Evolutionary conservation across 2,329 filamentous ascomycete species (phyloP).

Genomic region (Penicillium sp.): DNA sequence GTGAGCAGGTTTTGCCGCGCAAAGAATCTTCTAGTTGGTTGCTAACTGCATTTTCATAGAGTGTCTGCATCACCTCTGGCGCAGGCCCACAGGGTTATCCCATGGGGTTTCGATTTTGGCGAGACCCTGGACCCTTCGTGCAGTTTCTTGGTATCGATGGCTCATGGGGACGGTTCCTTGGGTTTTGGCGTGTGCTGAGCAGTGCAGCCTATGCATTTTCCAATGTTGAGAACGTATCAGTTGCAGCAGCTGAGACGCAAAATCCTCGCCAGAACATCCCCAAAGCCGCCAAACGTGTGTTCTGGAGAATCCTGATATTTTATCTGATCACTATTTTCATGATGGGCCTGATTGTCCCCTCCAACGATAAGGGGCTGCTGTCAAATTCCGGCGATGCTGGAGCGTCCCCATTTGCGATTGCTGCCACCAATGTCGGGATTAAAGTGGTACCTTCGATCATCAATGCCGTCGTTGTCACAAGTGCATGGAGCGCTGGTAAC

Average conservation of each 20-base stretch:
- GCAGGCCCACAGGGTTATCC: conserved; percentile 25
- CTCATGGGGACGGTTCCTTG: conserved; percentile 45
- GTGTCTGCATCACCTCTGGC: conserved; percentile 32
- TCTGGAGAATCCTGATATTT: conserved; percentile 54
- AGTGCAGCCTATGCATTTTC: conserved; percentile 26
- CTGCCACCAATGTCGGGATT: conserved; percentile 43
- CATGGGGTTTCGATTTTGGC: conserved; percentile 45
- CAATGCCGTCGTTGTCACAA: conserved; percentile 4
- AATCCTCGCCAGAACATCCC: conserved; percentile 51
- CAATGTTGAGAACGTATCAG: conserved; percentile 46
- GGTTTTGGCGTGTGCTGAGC: conserved; percentile 33
- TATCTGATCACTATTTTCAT: conserved; percentile 54
- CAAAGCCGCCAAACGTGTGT: conserved; percentile 50
- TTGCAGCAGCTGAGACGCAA: conserved; percentile 51
- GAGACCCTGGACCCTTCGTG: conserved; percentile 41
- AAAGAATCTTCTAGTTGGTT: not conserved
- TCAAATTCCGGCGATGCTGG: conserved; percentile 2
- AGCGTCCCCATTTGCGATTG: conserved; percentile 35
- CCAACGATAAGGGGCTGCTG: conserved; percentile 46
- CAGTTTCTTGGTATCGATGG: conserved; percentile 41
- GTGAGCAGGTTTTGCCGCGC: conserved; percentile 28
- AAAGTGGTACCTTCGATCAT: conserved; percentile 2
- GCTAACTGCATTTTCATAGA: not conserved
- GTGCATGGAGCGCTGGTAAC: conserved; percentile 40
- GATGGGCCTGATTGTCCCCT: conserved; percentile 41